These are phyloP conservation scores for Mimosa bimucronata DNA, from an alignment of 306 rosid genomes.

Conservation along the genomic window DNA sequence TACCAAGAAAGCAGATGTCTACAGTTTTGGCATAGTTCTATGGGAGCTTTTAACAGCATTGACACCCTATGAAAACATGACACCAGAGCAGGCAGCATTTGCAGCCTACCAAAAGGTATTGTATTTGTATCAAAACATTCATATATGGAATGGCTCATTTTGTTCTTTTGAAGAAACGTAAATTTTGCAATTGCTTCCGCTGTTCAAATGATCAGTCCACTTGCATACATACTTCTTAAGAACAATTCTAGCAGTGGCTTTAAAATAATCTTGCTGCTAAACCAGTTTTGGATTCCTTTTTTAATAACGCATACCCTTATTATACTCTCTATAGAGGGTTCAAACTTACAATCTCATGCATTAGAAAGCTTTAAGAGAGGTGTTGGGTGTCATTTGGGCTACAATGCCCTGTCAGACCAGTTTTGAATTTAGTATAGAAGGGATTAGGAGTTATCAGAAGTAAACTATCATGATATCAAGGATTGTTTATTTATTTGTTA, in stretches of 20 bases:
- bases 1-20: constrained; percentile 92
- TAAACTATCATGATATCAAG: background rate
- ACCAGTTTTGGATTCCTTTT: background rate
- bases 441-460: background rate
- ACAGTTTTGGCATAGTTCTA: constrained; percentile 93
- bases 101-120: constrained; percentile 95
- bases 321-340: no score
- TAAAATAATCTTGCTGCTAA: constrained; percentile 3
- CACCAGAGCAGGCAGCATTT: constrained; percentile 97
- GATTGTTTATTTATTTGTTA: background rate
- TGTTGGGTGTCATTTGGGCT: no score
- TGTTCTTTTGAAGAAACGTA: constrained; percentile 4
- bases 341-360: no score
- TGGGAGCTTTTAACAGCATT: constrained; percentile 94
- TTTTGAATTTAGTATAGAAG: background rate
- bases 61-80: constrained; percentile 91
- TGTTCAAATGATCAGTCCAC: constrained; percentile 18
- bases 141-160: background rate
- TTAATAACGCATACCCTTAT: no score
- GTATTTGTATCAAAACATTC: constrained; percentile 19
- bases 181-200: constrained; percentile 2
- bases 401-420: background rate
- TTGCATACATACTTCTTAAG: constrained; percentile 15
- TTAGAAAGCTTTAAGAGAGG: no score
- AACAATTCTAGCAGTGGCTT: background rate